phyloP scores from a whole-genome alignment of 306 rosid genomes.

The Oxytropis ochrocephala region DNA sequence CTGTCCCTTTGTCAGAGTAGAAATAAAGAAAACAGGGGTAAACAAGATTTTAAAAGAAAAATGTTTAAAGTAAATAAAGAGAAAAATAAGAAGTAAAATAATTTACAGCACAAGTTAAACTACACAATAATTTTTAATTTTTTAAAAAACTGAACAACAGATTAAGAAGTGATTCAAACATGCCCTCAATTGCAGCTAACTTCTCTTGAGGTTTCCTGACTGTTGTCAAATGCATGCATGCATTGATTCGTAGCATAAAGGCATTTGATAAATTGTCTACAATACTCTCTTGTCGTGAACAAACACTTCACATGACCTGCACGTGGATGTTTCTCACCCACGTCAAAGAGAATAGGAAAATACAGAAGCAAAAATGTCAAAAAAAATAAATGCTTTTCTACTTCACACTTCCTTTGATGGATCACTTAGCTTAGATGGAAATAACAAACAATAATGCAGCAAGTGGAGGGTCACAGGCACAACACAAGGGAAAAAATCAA shows the following conservation, averaged over 20 bases:
- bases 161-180: no score
- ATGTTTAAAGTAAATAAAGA: neutral
- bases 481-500: slow-evolving; percentile 25
- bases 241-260: neutral
- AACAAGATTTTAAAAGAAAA: neutral
- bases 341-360: neutral
- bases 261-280: neutral
- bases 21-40: neutral
- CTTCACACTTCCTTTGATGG: slow-evolving; percentile 36
- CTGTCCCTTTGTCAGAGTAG: neutral
- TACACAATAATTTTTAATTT: no score
- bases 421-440: slow-evolving; percentile 38
- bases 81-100: no score
- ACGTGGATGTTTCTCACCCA: slow-evolving; percentile 15
- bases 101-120: no score
- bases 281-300: neutral
- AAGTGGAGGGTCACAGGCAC: slow-evolving; percentile 36
- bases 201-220: no score
- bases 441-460: slow-evolving; percentile 44
- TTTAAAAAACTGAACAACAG: no score
- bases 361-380: neutral
- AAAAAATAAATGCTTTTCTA: slow-evolving; percentile 36
- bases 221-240: neutral
- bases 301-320: neutral
- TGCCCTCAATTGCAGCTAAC: no score